These are phyloP conservation scores for Theobroma grandiflorum DNA, from an alignment of 441 rosid species.

Conservation along the genomic window DNA sequence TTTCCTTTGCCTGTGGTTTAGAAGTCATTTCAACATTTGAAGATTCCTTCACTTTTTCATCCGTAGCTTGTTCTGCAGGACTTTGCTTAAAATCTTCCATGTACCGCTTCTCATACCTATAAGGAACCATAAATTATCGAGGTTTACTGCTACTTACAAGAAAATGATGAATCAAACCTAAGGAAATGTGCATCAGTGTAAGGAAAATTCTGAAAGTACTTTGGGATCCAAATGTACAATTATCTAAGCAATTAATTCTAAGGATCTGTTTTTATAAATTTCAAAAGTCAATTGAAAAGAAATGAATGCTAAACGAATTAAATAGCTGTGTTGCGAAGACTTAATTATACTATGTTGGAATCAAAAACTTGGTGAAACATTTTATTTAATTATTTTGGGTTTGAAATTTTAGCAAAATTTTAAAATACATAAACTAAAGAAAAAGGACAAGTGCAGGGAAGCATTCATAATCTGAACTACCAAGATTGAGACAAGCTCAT, in stretches of 20 bases:
- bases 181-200: conserved; percentile 4
- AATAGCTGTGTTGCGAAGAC: background rate
- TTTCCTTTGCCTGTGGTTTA: conserved; percentile 37
- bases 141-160: background rate
- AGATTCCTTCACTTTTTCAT: conserved; percentile 39
- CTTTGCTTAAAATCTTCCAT: conserved; percentile 47
- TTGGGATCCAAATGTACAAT: background rate
- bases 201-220: background rate
- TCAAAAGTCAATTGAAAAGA: background rate
- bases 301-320: background rate
- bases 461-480: background rate
- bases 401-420: background rate
- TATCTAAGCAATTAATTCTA: background rate
- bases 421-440: background rate
- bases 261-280: background rate
- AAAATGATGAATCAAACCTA: background rate
- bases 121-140: conserved; percentile 18
- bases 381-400: background rate
- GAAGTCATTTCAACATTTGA: conserved; percentile 35
- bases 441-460: background rate
- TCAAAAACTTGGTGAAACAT: conserved; percentile 8
- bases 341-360: background rate
- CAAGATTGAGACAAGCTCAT: background rate
- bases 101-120: conserved; percentile 57
- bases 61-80: conserved; percentile 42